Evolutionary conservation across 345 rosid genomes (phyloP), one percentile per base, ranked within the genome.

Genomic region (Aethionema arabicum): DNA sequence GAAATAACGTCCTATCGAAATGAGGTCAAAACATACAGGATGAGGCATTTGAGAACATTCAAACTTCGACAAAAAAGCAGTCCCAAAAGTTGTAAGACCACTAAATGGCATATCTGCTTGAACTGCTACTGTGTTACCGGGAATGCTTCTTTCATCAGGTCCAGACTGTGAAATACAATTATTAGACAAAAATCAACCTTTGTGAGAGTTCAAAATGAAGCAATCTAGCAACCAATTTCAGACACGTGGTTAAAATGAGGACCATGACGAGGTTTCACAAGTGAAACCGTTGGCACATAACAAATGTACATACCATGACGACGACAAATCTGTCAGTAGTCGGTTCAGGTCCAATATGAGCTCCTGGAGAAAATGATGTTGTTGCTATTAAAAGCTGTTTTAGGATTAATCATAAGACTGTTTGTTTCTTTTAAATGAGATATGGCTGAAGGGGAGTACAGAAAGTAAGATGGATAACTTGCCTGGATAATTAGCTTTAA

Each of bases 31-130:
- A 64, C 85, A 73, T 69, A 90, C 97, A 69, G 91, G 82, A 67
- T 93, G 99, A 59, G 95, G 96, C 96, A 93, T 86, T 78, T 90
- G 96, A 64, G 99, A 90, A 65, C 99, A 93, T 80, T 90, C 87
- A 77, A 90, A 90, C 81, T 90, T 87, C 4, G 89, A 93, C 78
- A 84, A 77, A 82, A 93, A 93, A 33, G 96, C 86, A 52, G 95
- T 85, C 71, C 97, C 99, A 77, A 90, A 93, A 63, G 80, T 78
- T 53, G 95, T 90, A 33, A 90, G 87, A 53, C 97, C 99, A 74
- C 76, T 81, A 73, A 84, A 93, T 50, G 99, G 96, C 97, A 90
- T 93, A 74, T 90, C 87, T 63, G 96, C 99, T 78, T 84, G 95
- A 66, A 87, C 96, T 30, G 99, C 97, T 65, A 88, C 67, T 54